phyloP scores from a whole-genome alignment of 768 basidiomycete genomes.

The Rhizopogon rudus region DNA sequence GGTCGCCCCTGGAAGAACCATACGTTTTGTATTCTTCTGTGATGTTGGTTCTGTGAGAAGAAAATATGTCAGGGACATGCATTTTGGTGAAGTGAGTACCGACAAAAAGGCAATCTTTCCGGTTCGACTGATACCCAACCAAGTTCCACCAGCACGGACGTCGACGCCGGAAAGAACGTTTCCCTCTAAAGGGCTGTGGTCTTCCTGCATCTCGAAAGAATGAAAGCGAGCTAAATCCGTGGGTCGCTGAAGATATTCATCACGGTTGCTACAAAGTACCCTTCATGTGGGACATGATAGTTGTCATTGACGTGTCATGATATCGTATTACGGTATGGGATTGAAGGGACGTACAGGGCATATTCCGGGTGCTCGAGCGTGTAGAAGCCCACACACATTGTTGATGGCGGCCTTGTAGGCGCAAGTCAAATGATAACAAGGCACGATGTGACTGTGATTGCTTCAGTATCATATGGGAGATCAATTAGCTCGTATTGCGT shows the following conservation, averaged over 20 bases:
- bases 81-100: conserved; percentile 24
- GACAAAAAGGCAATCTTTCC: conserved; percentile 73
- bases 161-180: conserved; percentile 73
- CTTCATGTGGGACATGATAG: conserved; percentile 41
- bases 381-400: conserved; percentile 80
- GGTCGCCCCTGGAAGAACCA: conserved; percentile 59
- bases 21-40: conserved; percentile 50
- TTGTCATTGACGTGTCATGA: conserved; percentile 4
- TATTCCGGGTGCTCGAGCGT: conserved; percentile 73
- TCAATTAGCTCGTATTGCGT: neutral
- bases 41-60: conserved; percentile 70
- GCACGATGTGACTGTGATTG: neutral
- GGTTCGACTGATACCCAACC: conserved; percentile 66
- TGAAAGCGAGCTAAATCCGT: conserved; percentile 66
- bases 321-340: conserved; percentile 1
- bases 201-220: conserved; percentile 41
- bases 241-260: conserved; percentile 67
- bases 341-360: conserved; percentile 50
- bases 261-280: conserved; percentile 63
- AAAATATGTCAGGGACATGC: conserved; percentile 3
- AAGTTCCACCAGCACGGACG: conserved; percentile 69
- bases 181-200: conserved; percentile 14
- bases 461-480: neutral
- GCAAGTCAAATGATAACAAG: neutral
- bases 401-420: neutral